Conservation (phyloP, 176 grass and related monocot species). For the Avena atlantica region DNA sequence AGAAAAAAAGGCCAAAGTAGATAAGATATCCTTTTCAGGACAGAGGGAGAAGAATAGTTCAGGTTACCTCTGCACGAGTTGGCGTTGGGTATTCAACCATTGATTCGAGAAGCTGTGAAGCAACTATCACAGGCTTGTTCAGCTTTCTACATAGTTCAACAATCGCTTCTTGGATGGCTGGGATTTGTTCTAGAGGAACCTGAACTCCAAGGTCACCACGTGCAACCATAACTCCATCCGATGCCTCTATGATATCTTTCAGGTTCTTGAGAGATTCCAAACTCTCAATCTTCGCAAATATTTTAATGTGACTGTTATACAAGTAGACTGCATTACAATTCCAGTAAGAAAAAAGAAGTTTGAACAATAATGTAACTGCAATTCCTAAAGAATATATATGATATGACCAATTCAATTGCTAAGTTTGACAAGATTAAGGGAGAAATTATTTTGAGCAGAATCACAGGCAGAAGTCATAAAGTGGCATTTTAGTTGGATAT, state of each 20-base stretch:
- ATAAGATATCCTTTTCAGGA: no score
- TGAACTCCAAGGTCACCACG: conserved; percentile 85
- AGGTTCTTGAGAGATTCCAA: conserved; percentile 69
- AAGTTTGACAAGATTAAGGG: not conserved
- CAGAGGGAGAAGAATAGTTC: not conserved
- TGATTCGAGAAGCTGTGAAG: conserved; percentile 82
- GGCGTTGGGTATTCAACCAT: conserved; percentile 82
- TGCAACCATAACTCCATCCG: conserved; percentile 79
- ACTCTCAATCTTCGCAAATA: conserved; percentile 78
- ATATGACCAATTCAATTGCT: not conserved
- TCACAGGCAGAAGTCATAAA: not conserved
- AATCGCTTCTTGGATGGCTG: conserved; percentile 68
- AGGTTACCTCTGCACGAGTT: conserved; percentile 72
- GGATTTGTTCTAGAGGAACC: conserved; percentile 74
- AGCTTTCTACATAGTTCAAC: conserved; percentile 60
- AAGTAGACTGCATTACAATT: not conserved
- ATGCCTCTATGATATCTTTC: conserved; percentile 64
- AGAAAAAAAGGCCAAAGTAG: not conserved
- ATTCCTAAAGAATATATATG: conserved; percentile 12
- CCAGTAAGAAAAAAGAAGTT: not conserved
- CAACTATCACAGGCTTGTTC: conserved; percentile 79
- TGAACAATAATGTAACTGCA: not conserved
- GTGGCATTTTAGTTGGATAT: not conserved
- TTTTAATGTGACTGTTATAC: conserved; percentile 48
- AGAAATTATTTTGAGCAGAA: not conserved